Evolutionary conservation across 2,329 filamentous ascomycete species (phyloP).

Genomic region (Apiospora sp.): DNA sequence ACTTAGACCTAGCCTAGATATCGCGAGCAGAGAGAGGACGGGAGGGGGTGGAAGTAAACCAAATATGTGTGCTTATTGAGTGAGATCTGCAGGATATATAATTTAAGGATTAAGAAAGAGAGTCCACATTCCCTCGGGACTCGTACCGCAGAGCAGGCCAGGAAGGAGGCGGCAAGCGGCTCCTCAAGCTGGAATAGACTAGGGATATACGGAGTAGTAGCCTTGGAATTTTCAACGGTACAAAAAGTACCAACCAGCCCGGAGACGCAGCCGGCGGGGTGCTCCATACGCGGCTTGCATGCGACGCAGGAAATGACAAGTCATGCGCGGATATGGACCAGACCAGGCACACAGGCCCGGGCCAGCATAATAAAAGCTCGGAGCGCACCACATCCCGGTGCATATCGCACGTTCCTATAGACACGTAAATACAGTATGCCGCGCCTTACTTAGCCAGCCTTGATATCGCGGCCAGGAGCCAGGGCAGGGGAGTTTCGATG

Average conservation of each 20-base stretch:
- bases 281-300: neutral
- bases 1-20: neutral
- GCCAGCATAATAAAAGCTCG: neutral
- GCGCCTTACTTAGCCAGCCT: neutral
- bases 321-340: conserved; percentile 8
- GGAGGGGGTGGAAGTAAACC: neutral
- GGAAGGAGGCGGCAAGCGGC: neutral
- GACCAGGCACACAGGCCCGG: neutral
- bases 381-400: neutral
- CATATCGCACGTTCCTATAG: neutral
- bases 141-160: neutral
- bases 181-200: too few species aligned
- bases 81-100: neutral
- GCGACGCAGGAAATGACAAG: neutral
- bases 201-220: too few species aligned
- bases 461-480: neutral
- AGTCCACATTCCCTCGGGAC: neutral
- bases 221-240: neutral
- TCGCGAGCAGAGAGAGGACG: neutral
- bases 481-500: neutral
- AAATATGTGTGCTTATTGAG: neutral
- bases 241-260: neutral
- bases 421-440: neutral
- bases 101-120: neutral
- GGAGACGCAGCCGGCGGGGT: neutral